phyloP scores from a whole-genome alignment of 2,329 filamentous ascomycete genomes.

The Penicillium griseofulvum region DNA sequence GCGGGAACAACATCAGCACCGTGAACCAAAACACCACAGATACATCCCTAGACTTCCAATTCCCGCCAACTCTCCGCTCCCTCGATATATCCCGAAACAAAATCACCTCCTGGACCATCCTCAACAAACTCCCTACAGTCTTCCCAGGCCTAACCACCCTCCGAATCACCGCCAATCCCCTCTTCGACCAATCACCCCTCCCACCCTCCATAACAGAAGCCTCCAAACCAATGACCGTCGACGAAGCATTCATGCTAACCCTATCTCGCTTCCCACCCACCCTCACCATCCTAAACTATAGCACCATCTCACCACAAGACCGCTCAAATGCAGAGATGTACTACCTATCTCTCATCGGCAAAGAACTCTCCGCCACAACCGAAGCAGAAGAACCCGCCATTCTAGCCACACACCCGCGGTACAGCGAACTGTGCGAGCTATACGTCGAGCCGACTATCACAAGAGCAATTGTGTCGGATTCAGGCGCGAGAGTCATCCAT shows the following conservation, averaged over 20 bases:
- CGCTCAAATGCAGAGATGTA: slow-evolving; percentile 88
- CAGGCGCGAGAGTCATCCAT: slow-evolving; percentile 49
- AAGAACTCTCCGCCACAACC: slow-evolving; percentile 58
- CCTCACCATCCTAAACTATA: slow-evolving; percentile 60
- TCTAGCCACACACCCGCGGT: slow-evolving; percentile 66
- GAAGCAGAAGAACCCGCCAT: slow-evolving; percentile 52
- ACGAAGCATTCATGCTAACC: slow-evolving; percentile 87
- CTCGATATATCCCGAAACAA: slow-evolving; percentile 73
- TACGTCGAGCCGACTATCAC: slow-evolving; percentile 70
- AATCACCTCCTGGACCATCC: slow-evolving; percentile 67
- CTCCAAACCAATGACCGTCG: slow-evolving; percentile 51
- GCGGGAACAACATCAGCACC: slow-evolving; percentile 67
- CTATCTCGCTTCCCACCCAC: slow-evolving; percentile 65
- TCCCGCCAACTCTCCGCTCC: slow-evolving; percentile 58
- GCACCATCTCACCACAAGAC: slow-evolving; percentile 67
- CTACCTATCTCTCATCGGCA: slow-evolving; percentile 80
- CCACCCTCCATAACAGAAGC: slow-evolving; percentile 27
- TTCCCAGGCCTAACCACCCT: slow-evolving; percentile 75
- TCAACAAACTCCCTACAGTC: slow-evolving; percentile 63
- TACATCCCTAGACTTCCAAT: slow-evolving; percentile 44
- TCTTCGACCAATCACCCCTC: slow-evolving; percentile 59
- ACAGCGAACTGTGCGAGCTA: slow-evolving; percentile 67
- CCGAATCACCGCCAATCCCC: slow-evolving; percentile 80
- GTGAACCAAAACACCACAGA: slow-evolving; percentile 37
- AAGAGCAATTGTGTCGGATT: slow-evolving; percentile 46